These are phyloP conservation scores for Starmera stellimalicola DNA, from an alignment of 1,139 yeast species.

Conservation along the genomic window DNA sequence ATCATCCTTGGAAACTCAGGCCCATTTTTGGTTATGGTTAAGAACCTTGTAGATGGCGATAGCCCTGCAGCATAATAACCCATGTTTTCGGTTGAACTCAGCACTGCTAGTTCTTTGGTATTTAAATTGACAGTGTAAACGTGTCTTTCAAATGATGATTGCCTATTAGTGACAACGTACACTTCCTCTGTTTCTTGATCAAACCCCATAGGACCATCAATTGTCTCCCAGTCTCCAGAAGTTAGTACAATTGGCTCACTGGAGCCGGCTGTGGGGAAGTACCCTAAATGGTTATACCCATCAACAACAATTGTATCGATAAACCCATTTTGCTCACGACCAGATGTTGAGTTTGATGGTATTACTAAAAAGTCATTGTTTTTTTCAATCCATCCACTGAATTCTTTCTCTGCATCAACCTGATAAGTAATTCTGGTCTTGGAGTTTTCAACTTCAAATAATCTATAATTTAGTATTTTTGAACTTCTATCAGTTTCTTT, in stretches of 20 bases:
- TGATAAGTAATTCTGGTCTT: conserved; percentile 24
- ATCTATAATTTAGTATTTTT: conserved; percentile 39
- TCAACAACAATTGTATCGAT: conserved; percentile 64
- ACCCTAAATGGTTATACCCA: conserved; percentile 61
- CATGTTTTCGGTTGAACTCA: conserved; percentile 39
- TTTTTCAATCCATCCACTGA: conserved; percentile 48
- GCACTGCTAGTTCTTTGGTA: conserved; percentile 22
- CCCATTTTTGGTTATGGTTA: conserved; percentile 50
- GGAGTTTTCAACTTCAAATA: conserved; percentile 28
- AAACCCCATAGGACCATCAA: conserved; percentile 43
- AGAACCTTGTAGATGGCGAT: conserved; percentile 48
- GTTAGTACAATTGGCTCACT: conserved; percentile 43
- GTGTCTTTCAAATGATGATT: conserved; percentile 49
- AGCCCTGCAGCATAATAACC: conserved; percentile 54
- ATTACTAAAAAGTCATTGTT: conserved; percentile 19
- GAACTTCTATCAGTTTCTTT: conserved; percentile 71
- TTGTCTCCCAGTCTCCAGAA: conserved; percentile 61
- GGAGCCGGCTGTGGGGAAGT: conserved; percentile 42
- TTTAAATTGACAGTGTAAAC: conserved; percentile 35
- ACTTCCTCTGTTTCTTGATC: conserved; percentile 42
- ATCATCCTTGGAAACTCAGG: conserved; percentile 61
- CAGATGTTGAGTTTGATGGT: conserved; percentile 20
- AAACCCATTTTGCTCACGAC: conserved; percentile 44
- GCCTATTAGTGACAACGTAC: conserved; percentile 55
- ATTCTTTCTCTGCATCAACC: conserved; percentile 30